phyloP scores from a whole-genome alignment of 176 grass and related monocot genomes.

The Echinochloa phyllopogon region DNA sequence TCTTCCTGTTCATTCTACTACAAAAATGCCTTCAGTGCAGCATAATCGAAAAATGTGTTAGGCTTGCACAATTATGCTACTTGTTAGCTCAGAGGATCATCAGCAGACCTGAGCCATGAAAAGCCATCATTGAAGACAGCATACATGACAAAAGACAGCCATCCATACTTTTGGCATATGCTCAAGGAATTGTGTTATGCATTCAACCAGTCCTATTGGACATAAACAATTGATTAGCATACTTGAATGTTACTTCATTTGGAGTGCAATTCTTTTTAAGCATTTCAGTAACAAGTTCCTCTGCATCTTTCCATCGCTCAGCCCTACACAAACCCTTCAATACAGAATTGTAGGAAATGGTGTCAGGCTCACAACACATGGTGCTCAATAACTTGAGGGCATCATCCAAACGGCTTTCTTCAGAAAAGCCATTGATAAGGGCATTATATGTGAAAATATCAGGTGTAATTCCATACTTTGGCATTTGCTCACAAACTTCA shows the following conservation, averaged over 20 bases:
- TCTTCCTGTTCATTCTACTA: constrained; percentile 24
- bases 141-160: neutral
- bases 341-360: constrained; percentile 55
- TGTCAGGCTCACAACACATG: constrained; percentile 54
- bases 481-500: constrained; percentile 54
- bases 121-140: neutral
- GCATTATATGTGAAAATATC: constrained; percentile 59
- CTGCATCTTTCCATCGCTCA: constrained; percentile 51
- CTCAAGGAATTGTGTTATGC: neutral
- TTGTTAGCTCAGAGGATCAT: constrained; percentile 23
- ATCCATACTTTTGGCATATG: constrained; percentile 28
- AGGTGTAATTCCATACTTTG: constrained; percentile 46
- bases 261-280: constrained; percentile 52
- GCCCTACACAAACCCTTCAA: constrained; percentile 61
- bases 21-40: neutral
- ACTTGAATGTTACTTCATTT: constrained; percentile 71
- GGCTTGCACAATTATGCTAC: constrained; percentile 13
- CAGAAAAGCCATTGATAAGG: constrained; percentile 60
- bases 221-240: constrained; percentile 51
- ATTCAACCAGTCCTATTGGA: constrained; percentile 41
- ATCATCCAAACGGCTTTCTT: constrained; percentile 48
- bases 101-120: neutral
- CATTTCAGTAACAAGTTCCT: constrained; percentile 51
- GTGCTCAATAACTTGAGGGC: constrained; percentile 46
- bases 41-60: neutral